A percentile compares a stretch with the other conserved stretches of the same genome.
Evolutionary conservation across 2,329 filamentous ascomycete genomes (phyloP).

Genomic region (Calonectria pseudoturangicola): DNA sequence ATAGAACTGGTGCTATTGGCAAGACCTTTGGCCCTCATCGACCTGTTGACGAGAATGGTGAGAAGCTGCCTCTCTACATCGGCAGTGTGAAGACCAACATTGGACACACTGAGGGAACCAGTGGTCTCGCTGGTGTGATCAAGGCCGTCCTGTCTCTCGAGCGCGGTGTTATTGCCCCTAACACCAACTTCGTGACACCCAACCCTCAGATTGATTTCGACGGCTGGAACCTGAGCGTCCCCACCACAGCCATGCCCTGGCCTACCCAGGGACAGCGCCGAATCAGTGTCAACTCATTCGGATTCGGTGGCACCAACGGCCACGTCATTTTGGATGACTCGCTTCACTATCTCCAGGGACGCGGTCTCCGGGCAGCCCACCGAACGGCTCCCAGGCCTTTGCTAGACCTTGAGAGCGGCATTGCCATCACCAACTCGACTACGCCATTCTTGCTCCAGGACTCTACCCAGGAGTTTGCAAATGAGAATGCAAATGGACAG

Average conservation of each 20-base stretch:
- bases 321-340: slow-evolving; percentile 52
- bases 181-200: slow-evolving; percentile 44
- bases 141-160: slow-evolving; percentile 53
- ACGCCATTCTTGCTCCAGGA: not conserved
- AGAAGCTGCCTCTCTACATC: slow-evolving; percentile 56
- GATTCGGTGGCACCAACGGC: slow-evolving; percentile 54
- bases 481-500: not conserved
- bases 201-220: slow-evolving; percentile 53
- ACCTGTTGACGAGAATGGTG: slow-evolving; percentile 2
- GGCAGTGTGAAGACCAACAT: slow-evolving; percentile 68
- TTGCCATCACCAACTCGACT: not conserved
- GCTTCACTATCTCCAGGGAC: slow-evolving; percentile 34
- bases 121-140: slow-evolving; percentile 52
- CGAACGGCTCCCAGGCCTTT: slow-evolving; percentile 27
- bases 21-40: slow-evolving; percentile 23
- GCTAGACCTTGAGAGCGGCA: not conserved
- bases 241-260: slow-evolving; percentile 40
- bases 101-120: slow-evolving; percentile 52
- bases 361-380: slow-evolving; percentile 22
- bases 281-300: slow-evolving; percentile 56
- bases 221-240: slow-evolving; percentile 52
- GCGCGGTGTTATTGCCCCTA: slow-evolving; percentile 49
- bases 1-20: slow-evolving; percentile 1
- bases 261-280: slow-evolving; percentile 25
- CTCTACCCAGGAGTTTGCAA: not conserved